Evolutionary conservation across 768 basidiomycete genomes (phyloP), one percentile per base, ranked within the genome.

Genomic region (Leccinum arenicola): DNA sequence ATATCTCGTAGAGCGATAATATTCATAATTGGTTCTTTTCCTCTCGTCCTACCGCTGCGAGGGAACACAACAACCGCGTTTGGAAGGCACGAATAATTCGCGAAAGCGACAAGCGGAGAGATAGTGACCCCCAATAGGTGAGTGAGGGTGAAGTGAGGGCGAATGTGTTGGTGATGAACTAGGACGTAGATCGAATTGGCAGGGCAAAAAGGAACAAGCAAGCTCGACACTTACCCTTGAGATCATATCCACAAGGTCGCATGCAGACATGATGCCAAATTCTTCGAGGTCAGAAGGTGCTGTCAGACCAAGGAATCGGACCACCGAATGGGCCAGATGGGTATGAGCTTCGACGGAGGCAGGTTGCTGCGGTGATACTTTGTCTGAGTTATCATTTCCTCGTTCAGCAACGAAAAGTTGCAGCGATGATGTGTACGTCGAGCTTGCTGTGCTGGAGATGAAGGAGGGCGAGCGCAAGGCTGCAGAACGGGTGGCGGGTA

Each of bases 51-150:
- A 5, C 78, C 70, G 3, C 79, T 70, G 4, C 84, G 78, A 52
- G 95, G 95, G 68, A 96, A 98, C 4, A 98, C 91, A n/a, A 95
- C 82, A 33, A 88, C 91, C 0, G 89, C 93, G 67, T 97, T 95
- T 0, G 93, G 92, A 21, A 84, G 80, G 68, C 94, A 95, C 0
- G 89, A 90, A 68, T 98, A 94, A 68, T 97, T 97, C 58, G 90
- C 82, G 12, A 97, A 77, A 0, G 95, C 95, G 4, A 88, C 75
- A 0, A 82, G 66, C 0, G 95, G 95, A 1, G 91, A 90, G 14
- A 95, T 81, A n/a, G 88, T 85, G 2, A 87, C 86, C 7, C 96
- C 96, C 27, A 36, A 98, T 78, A 0, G 95, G 89, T 82, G 15
- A 98, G 77, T 4, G 89, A 81, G 0, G 90, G 85, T 0, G 88